Evolutionary conservation across 2,329 filamentous ascomycete species (phyloP), one percentile per base, ranked within the genome.

Genomic region (Aureobasidium sp.): DNA sequence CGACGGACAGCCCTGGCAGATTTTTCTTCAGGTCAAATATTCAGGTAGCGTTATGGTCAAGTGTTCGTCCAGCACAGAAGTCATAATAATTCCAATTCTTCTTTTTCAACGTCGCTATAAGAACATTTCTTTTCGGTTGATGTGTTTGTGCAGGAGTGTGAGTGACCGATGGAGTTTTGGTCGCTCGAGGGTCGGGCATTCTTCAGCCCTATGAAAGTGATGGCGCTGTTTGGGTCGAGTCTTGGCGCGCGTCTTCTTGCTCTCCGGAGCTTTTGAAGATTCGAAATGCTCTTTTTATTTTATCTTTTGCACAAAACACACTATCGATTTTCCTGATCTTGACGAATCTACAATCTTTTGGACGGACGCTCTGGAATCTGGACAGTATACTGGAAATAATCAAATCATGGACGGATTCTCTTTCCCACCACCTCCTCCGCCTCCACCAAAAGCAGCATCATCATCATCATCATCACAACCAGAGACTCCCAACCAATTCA

Each of bases 391-490:
- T 31, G 3, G 22, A 27, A 49, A 19, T 1, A 19, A 17, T 8
- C 12, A 19, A 49, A 29, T 5, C n/a, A 65, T 65, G 62, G 40
- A 61, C 68, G 67, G 69, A 62, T 69, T 80, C 73, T 75, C 72
- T 19, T 80, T 79, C 57, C 78, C 78, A n/a, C 78, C 77, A 45
- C 78, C 78, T 35, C 78, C 78, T 42, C 78, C 78, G 42, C 73
- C 73, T 53, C 73, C 73, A 24, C 70, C 71, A 19, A 71, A 70
- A 53, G 57, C 68, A 37, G 40, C 65, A 27, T 59, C 58, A 48
- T 58, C 57, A 29, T 24, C 57, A 29, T 24, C 24, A 24, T 24
- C 24, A 2, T n/a, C 63, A 52, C 45, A 63, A 19, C 33, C 62
- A 62, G 29, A 49, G 8, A 39, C 33, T 31, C 29, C 42, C 22